These are phyloP conservation scores for Carex arenaria DNA, from an alignment of 202 grass and related monocot species.

Conservation along the genomic window DNA sequence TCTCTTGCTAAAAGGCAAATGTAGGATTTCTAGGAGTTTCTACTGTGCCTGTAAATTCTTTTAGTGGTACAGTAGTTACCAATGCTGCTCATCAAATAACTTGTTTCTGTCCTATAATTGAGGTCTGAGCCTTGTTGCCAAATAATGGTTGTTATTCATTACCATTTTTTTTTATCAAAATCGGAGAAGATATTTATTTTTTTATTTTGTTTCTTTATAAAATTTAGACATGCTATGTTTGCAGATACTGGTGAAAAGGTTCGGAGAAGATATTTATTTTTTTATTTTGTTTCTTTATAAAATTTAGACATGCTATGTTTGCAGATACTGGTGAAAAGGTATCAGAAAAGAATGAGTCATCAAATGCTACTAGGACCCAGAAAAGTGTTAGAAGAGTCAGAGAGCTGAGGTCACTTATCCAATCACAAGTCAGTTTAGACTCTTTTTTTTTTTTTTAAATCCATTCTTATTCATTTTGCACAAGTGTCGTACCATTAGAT, in stretches of 20 bases:
- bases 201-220: not conserved
- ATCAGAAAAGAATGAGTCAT: not conserved
- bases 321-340: slow-evolving; percentile 1
- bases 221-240: not conserved
- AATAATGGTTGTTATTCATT: not conserved
- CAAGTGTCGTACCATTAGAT: not conserved
- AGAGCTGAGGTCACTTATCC: not conserved
- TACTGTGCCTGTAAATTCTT: not conserved
- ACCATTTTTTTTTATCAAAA: not conserved
- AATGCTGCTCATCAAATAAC: not conserved
- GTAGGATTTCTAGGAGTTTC: not conserved
- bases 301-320: not conserved
- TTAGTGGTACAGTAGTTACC: not conserved
- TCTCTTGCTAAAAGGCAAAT: not conserved
- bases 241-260: slow-evolving; percentile 1
- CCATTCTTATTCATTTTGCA: not conserved
- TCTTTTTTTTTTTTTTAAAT: not conserved
- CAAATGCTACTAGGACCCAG: not conserved
- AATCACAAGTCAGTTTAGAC: slow-evolving; percentile 1
- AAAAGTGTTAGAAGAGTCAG: not conserved
- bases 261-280: not conserved
- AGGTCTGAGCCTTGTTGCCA: not conserved
- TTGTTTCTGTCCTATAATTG: not conserved
- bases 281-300: not conserved
- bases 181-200: not conserved